Evolutionary conservation across 1,284 basidiomycete species (phyloP).

Genomic region (Tranzscheliella williamsii): DNA sequence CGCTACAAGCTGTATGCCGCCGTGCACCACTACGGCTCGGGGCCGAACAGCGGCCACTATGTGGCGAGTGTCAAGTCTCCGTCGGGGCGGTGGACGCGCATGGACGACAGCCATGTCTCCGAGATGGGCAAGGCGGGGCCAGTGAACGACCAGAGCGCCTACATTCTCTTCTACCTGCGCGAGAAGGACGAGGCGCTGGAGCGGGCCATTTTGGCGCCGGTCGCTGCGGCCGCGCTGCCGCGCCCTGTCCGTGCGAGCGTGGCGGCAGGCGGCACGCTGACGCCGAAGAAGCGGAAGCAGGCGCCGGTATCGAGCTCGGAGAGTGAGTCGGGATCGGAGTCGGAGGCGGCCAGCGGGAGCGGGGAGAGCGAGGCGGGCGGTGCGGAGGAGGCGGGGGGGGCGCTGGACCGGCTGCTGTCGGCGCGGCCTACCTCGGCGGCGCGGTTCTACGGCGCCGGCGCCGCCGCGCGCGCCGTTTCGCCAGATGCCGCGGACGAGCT

Average conservation of each 20-base stretch:
- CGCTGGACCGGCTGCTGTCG: slow-evolving; percentile 21
- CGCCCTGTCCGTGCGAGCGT: not conserved
- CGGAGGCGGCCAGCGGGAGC: not conserved
- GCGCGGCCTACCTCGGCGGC: slow-evolving; percentile 27
- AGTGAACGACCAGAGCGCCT: slow-evolving; percentile 76
- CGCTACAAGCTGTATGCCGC: slow-evolving; percentile 89
- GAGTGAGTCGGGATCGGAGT: slow-evolving; percentile 1
- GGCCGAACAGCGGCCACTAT: slow-evolving; percentile 95
- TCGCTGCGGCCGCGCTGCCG: slow-evolving; percentile 1
- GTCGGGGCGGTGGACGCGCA: slow-evolving; percentile 79
- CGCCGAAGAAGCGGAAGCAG: slow-evolving; percentile 13
- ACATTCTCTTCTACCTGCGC: slow-evolving; percentile 87
- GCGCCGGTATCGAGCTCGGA: slow-evolving; percentile 1
- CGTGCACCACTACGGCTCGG: slow-evolving; percentile 87
- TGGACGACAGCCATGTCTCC: slow-evolving; percentile 85
- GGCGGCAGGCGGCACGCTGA: not conserved
- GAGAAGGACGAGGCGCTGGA: slow-evolving; percentile 61
- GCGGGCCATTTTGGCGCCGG: slow-evolving; percentile 24
- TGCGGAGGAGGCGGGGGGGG: too few species aligned
- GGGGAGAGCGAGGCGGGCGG: too few species aligned
- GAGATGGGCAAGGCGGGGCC: slow-evolving; percentile 49
- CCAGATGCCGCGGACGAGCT: slow-evolving; percentile 14
- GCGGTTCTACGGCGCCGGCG: slow-evolving; percentile 24
- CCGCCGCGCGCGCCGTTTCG: not conserved
- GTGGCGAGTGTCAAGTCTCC: slow-evolving; percentile 80